Evolutionary conservation across 768 basidiomycete species (phyloP).

Genomic region (Lenzites betulinus): DNA sequence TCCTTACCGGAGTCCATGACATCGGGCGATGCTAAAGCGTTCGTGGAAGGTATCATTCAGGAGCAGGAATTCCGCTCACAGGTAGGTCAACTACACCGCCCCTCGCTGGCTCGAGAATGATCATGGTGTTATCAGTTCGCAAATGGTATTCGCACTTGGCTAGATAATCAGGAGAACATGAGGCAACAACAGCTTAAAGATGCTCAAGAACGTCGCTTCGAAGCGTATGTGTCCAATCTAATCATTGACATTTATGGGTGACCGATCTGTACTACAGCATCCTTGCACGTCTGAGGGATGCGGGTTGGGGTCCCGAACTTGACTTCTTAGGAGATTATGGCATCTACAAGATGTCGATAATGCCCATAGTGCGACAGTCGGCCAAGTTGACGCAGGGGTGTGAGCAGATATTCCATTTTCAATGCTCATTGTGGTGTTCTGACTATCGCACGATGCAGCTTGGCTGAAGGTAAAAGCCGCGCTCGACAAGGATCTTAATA

Average conservation of each 20-base stretch:
- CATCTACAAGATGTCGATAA: neutral
- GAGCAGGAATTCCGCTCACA: no score
- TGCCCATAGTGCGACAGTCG: neutral
- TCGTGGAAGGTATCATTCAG: no score
- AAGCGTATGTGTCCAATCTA: neutral
- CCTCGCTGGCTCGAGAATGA: no score
- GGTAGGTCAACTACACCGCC: no score
- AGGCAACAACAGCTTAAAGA: no score
- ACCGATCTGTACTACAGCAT: neutral
- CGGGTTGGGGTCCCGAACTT: neutral
- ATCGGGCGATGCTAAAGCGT: no score
- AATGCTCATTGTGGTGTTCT: neutral
- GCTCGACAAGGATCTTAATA: neutral
- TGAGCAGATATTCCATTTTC: neutral
- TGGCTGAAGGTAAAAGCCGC: neutral
- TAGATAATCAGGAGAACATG: no score
- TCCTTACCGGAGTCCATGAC: no score
- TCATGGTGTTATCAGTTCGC: no score
- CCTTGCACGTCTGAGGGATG: neutral
- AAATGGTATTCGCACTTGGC: no score
- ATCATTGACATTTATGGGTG: neutral
- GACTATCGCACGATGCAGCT: neutral
- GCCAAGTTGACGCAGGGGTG: neutral
- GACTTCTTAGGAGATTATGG: neutral
- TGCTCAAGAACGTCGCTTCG: neutral